Conservation (phyloP, 1,284 basidiomycete genomes). For the Mrakiaceae sp. region DNA sequence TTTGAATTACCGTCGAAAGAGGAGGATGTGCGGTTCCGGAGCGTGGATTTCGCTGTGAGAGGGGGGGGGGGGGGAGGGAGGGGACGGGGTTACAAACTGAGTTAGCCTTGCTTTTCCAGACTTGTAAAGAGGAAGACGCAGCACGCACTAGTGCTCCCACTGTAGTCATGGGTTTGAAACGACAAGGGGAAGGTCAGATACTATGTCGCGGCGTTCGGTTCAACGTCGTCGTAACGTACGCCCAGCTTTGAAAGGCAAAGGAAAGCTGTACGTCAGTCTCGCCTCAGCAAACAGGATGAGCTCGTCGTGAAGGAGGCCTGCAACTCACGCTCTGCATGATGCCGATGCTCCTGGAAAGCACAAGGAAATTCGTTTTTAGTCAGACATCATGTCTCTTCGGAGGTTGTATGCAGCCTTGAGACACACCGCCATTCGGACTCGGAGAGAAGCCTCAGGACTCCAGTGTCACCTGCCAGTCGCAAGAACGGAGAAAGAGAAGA, state of each 20-base stretch:
- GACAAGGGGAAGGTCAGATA: neutral
- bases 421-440: constrained; percentile 14
- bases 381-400: no score
- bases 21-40: constrained; percentile 6
- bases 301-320: no score
- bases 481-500: neutral
- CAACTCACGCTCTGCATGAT: constrained; percentile 14
- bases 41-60: neutral
- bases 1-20: constrained; percentile 13
- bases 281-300: no score
- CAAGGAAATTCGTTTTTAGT: no score
- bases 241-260: neutral
- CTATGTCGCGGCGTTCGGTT: no score
- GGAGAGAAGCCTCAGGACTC: constrained; percentile 1
- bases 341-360: constrained; percentile 3
- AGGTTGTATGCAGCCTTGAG: neutral
- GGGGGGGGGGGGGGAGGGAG: neutral
- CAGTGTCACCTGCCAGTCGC: constrained; percentile 2
- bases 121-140: no score
- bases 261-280: no score
- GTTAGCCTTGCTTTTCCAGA: neutral
- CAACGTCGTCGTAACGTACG: neutral
- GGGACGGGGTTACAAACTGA: neutral
- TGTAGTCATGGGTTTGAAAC: neutral
- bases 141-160: constrained; percentile 15